Evolutionary conservation across 495 filamentous ascomycete genomes (phyloP).

Genomic region (Chaetomium tenue): DNA sequence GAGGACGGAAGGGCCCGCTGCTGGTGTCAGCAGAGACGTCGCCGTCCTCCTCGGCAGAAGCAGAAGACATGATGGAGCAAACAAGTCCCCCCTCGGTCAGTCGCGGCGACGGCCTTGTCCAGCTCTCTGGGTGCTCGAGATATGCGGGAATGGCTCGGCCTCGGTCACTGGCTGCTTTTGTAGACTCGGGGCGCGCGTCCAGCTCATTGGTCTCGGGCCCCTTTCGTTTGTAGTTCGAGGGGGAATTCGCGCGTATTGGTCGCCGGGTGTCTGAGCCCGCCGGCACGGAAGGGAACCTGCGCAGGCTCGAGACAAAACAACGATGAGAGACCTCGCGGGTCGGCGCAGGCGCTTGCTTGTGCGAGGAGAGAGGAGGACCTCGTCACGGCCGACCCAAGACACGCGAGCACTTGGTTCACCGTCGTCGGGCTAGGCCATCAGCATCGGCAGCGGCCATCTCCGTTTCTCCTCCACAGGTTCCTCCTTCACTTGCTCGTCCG

Average conservation of each 20-base stretch:
- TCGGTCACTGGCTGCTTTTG: too few relatives aligned
- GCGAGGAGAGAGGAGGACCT: conserved; percentile 13
- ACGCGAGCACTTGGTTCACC: conserved; percentile 16
- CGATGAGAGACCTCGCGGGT: conserved; percentile 19
- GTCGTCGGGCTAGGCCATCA: conserved; percentile 11
- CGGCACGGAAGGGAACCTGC: conserved; percentile 21
- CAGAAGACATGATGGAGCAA: conserved; percentile 38
- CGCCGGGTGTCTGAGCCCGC: conserved; percentile 6
- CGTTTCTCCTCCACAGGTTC: conserved; percentile 1
- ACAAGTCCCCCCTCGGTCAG: neutral
- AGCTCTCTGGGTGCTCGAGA: neutral
- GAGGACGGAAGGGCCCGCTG: conserved; percentile 27
- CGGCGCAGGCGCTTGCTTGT: conserved; percentile 26
- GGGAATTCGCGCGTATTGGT: conserved; percentile 19
- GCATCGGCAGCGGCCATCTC: conserved; percentile 16
- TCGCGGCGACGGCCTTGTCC: neutral
- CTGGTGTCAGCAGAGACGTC: conserved; percentile 25
- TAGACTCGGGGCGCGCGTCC: too few relatives aligned
- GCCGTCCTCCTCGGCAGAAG: conserved; percentile 10
- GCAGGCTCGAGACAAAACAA: conserved; percentile 19
- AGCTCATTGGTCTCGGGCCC: neutral
- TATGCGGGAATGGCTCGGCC: too few relatives aligned
- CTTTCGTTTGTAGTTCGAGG: conserved; percentile 23
- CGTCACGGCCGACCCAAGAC: conserved; percentile 15
- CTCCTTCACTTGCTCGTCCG: neutral